Evolutionary conservation across 2,329 filamentous ascomycete species (phyloP).

Genomic region (Arachnomyces sp.): DNA sequence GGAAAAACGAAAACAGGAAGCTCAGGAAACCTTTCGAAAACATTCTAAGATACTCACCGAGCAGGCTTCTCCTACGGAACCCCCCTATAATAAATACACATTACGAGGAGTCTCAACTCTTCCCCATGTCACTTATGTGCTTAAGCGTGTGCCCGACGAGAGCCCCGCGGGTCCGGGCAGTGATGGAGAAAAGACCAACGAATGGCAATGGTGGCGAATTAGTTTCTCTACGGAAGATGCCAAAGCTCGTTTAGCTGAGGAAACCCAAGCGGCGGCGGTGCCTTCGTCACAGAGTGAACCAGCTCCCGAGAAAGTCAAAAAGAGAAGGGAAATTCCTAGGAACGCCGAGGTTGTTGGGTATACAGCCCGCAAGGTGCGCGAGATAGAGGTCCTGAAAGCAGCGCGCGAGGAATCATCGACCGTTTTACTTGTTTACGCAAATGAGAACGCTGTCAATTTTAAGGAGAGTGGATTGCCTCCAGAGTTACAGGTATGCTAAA

Average conservation of each 20-base stretch:
- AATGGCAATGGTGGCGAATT: constrained; percentile 50
- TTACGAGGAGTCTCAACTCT: constrained; percentile 52
- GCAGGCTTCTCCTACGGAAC: constrained; percentile 30
- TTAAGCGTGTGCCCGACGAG: constrained; percentile 28
- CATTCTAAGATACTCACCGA: constrained; percentile 41
- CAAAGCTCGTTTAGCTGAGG: constrained; percentile 27
- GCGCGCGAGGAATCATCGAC: constrained; percentile 44
- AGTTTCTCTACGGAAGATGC: constrained; percentile 40
- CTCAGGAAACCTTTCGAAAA: constrained; percentile 32
- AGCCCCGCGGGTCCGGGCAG: constrained; percentile 26
- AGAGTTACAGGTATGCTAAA: constrained; percentile 28
- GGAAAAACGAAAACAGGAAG: constrained; percentile 34
- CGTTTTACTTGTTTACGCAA: constrained; percentile 53
- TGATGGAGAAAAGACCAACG: constrained; percentile 16
- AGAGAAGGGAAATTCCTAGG: constrained; percentile 13
- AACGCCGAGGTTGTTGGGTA: constrained; percentile 32
- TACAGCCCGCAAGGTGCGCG: constrained; percentile 35
- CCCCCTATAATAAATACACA: constrained; percentile 43
- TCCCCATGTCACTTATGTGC: constrained; percentile 49
- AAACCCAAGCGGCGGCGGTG: constrained; percentile 8
- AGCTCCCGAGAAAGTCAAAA: not conserved
- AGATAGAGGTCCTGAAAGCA: constrained; percentile 48
- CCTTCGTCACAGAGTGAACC: constrained; percentile 3
- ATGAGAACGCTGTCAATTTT: constrained; percentile 36
- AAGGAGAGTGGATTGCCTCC: constrained; percentile 23